A percentile compares a stretch with the other conserved stretches of the same genome.
These are phyloP conservation scores for Nymphaea colorata DNA, from an alignment of 164 flowering plant genomes.

Conservation along the genomic window DNA sequence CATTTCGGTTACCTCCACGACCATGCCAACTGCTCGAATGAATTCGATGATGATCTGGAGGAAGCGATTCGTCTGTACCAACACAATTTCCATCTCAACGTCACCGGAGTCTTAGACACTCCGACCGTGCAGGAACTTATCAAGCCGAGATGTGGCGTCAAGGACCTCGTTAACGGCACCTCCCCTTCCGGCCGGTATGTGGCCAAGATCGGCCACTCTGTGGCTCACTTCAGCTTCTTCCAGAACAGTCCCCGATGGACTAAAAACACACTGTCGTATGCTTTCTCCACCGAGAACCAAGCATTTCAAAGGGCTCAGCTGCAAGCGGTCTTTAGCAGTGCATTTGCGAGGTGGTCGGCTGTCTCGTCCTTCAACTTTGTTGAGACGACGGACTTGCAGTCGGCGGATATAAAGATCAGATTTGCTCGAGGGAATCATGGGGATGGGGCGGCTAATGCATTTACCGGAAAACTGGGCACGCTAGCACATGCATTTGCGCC, in stretches of 20 bases:
- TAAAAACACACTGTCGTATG: slow-evolving; percentile 29
- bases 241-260: slow-evolving; percentile 36
- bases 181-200: slow-evolving; percentile 4
- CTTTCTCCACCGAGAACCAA: slow-evolving; percentile 25
- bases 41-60: slow-evolving; percentile 19
- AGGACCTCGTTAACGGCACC: slow-evolving; percentile 26
- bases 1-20: slow-evolving; percentile 14
- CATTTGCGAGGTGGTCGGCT: slow-evolving; percentile 54
- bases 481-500: slow-evolving; percentile 71
- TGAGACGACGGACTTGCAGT: slow-evolving; percentile 13
- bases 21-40: slow-evolving; percentile 3
- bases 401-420: slow-evolving; percentile 50
- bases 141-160: slow-evolving; percentile 56
- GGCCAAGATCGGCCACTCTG: slow-evolving; percentile 7
- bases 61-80: slow-evolving; percentile 20
- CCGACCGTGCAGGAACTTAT: slow-evolving; percentile 32
- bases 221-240: slow-evolving; percentile 38
- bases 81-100: slow-evolving; percentile 27
- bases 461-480: slow-evolving; percentile 57
- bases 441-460: slow-evolving; percentile 45
- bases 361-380: slow-evolving; percentile 45
- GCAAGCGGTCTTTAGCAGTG: slow-evolving; percentile 23
- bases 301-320: slow-evolving; percentile 14
- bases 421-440: slow-evolving; percentile 56
- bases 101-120: slow-evolving; percentile 48